Evolutionary conservation across 768 basidiomycete genomes (phyloP), one percentile per base, ranked within the genome.

Genomic region (Termitomyces sp.): DNA sequence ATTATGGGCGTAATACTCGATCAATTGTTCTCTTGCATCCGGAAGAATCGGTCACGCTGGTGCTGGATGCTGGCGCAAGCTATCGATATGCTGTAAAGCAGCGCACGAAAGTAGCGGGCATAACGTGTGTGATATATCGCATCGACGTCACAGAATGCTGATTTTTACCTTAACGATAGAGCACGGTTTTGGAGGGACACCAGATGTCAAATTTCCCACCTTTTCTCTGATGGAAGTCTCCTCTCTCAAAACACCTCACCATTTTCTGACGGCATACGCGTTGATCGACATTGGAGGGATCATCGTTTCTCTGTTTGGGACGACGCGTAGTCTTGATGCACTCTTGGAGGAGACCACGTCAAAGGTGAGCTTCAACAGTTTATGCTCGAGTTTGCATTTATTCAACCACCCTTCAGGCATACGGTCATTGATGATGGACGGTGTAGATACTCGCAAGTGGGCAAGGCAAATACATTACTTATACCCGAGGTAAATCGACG

Each of bases 11-110:
- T 55, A 79, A 79, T 54, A 74, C 81, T 16, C 80, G 79, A 55
- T 78, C 82, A 55, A 78, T 83, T 62, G 79, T 88, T 50, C 69
- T 89, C 32, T 76, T 90, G 44, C 78, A 82, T 60, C 87, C 88
- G 4, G 78, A 82, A 52, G 88, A 90, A 69, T 82, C 80, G 46
- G 76, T 90, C 58, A 85, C 86, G 36, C 78, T 89, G 60, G 79
- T 90, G 62, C 79, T 90, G 64, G 87, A 89, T 67, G 86, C 89
- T 20, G 88, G 89, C 7, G 80, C 81, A 22, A 74, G 84, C 42
- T 90, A 90, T 76, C 81, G 82, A 68, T 89, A 90, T 71, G 87
- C 85, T 39, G 75, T 90, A 61, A 89, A 89, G 71, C 79, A 80
- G 63, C 81, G 79, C 64, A 81, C 83, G 54, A 86, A 84, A 68